Evolutionary conservation across 2,329 filamentous ascomycete species (phyloP), one percentile per base, ranked within the genome.

Genomic region (Podosphaera aphanis): DNA sequence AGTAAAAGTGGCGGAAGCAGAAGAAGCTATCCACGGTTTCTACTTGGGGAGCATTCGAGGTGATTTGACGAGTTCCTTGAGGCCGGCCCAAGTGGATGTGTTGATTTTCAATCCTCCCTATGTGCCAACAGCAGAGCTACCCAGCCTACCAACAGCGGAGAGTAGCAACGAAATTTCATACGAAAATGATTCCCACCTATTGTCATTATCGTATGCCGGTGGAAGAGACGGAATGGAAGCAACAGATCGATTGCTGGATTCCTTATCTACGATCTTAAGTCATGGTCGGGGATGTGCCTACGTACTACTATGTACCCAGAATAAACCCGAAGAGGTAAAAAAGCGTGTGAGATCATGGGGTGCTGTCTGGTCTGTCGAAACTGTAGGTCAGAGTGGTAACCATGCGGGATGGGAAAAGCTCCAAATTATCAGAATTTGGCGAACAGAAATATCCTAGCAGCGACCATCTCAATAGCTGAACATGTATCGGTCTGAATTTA

Each of bases 41-140:
- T 83, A 79, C 53, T 62, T 90, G 6, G 79, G 75, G 36, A 71
- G 78, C 16, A 59, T 79, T 21, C 75, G 75, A 48, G 78, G 73
- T 1, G 83, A 95, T 57, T 68, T 98, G 0, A 68, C 70, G 3
- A 61, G 70, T 2, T 65, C 77, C 0, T 63, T 92, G 36, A 68
- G 70, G 6, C 57, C 64, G 0, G 65, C 68, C 2, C 62, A 63
- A 35, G 70, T 93, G 4, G 90, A 98, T 58, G 70, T 98, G 10
- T 69, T 98, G 50, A 71, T 98, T 23, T 98, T 95, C 69, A 98
- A 98, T 59, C 90, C 90, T 45, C 90, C 90, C 0, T 98, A 98
- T 59, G 90, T 98, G 13, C 90, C 90, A 1, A 92, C 86, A 2
- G 70, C 78, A 21, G 72, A 76, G 36, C 63, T 92, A 48, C 86